These are phyloP conservation scores for Conringia planisiliqua DNA, from an alignment of 345 rosid species.

Conservation along the genomic window DNA sequence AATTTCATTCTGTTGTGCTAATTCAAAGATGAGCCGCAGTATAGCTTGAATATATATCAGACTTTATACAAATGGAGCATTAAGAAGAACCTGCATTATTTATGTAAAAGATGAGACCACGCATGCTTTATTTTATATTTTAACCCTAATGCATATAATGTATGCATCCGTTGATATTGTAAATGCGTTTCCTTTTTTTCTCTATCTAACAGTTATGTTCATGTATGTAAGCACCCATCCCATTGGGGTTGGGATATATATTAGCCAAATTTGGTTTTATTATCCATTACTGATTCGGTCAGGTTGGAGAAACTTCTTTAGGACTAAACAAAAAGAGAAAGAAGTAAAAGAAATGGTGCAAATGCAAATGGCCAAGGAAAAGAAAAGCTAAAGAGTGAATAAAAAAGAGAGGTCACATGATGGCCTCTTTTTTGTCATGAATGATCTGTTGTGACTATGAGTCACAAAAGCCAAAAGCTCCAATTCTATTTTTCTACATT, in stretches of 20 bases:
- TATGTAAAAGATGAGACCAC: not conserved
- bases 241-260: not conserved
- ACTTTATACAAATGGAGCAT: not conserved
- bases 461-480: constrained; percentile 25
- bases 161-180: not conserved
- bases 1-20: not conserved
- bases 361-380: constrained; percentile 1
- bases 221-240: not conserved
- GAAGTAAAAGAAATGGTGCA: constrained; percentile 13
- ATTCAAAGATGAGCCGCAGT: not conserved
- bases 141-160: not conserved
- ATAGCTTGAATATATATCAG: not conserved
- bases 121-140: not conserved
- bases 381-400: constrained; percentile 26
- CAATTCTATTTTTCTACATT: constrained; percentile 19
- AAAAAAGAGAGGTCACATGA: constrained; percentile 27
- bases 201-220: not conserved
- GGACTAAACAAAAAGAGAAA: constrained; percentile 24
- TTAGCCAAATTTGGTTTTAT: constrained; percentile 14
- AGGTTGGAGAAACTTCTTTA: constrained; percentile 20
- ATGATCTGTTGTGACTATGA: constrained; percentile 36
- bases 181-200: not conserved
- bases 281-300: not conserved
- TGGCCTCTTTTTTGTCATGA: constrained; percentile 21
- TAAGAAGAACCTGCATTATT: not conserved